These are phyloP conservation scores for Leccinum pallidistipes DNA, from an alignment of 1,284 basidiomycete species.

Conservation along the genomic window DNA sequence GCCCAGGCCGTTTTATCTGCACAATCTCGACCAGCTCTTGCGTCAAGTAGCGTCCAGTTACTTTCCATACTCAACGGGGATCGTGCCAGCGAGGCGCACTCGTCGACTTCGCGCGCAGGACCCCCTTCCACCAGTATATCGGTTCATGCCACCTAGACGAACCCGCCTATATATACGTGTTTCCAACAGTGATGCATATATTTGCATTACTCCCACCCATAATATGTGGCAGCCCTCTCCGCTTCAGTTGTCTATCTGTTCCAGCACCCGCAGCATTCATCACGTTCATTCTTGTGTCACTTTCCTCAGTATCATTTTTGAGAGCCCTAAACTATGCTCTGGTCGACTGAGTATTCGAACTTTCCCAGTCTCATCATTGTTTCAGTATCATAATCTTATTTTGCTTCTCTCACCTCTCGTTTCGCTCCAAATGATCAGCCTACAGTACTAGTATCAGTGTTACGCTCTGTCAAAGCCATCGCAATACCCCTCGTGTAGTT, in stretches of 20 bases:
- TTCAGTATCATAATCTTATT: conserved; percentile 36
- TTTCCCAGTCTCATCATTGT: conserved; percentile 22
- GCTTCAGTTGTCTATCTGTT: conserved; percentile 2
- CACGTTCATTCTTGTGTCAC: conserved; percentile 16
- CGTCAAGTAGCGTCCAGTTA: conserved; percentile 33
- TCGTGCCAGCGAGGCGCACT: conserved; percentile 12
- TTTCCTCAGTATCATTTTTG: conserved; percentile 13
- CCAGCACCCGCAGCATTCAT: conserved; percentile 2
- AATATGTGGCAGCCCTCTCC: conserved; percentile 8
- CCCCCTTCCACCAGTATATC: conserved; percentile 15
- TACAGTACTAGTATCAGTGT: conserved; percentile 38
- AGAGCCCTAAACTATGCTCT: conserved; percentile 21
- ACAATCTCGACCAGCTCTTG: conserved; percentile 20
- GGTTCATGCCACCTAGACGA: conserved; percentile 29
- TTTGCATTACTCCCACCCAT: conserved; percentile 20
- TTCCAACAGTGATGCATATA: conserved; percentile 16
- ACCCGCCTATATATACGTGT: conserved; percentile 2
- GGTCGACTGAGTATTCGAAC: conserved; percentile 26
- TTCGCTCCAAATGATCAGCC: conserved; percentile 19
- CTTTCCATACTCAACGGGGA: conserved; percentile 39
- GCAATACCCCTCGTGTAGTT: conserved; percentile 39
- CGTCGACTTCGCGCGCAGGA: conserved; percentile 13
- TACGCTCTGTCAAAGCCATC: conserved; percentile 22
- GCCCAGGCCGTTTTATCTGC: conserved; percentile 13
- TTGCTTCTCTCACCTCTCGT: conserved; percentile 21